These are phyloP conservation scores for Cercospora beticola DNA, from an alignment of 2,329 filamentous ascomycete genomes.

Conservation along the genomic window DNA sequence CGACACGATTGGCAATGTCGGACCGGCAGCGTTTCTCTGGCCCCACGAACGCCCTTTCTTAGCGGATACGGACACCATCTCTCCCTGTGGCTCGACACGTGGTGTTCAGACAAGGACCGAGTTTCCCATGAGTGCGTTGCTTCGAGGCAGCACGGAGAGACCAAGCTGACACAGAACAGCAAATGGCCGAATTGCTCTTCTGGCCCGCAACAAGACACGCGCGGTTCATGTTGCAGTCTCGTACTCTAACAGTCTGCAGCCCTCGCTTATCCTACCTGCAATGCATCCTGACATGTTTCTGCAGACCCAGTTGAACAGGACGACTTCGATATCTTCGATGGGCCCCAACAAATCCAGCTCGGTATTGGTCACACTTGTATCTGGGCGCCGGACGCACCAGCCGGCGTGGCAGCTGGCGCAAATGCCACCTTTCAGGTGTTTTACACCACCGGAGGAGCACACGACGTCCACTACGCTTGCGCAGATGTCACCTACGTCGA, in stretches of 20 bases:
- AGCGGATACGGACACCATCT: conserved; percentile 55
- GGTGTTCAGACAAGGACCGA: conserved; percentile 53
- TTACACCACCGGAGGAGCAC: conserved; percentile 45
- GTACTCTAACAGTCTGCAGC: conserved; percentile 48
- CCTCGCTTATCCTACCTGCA: neutral
- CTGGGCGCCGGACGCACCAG: conserved; percentile 40
- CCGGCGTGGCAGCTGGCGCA: conserved; percentile 38
- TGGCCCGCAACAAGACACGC: conserved; percentile 59
- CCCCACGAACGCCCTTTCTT: conserved; percentile 58
- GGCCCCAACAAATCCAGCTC: conserved; percentile 40
- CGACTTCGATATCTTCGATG: conserved; percentile 42
- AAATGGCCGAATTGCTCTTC: conserved; percentile 56
- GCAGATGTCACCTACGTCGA: conserved; percentile 49
- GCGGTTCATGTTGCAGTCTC: conserved; percentile 56
- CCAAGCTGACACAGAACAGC: conserved; percentile 38
- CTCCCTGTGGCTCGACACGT: conserved; percentile 57
- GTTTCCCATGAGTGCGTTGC: conserved; percentile 55
- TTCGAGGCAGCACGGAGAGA: neutral
- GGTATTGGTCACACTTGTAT: conserved; percentile 49
- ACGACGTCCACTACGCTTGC: conserved; percentile 50
- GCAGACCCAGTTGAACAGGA: conserved; percentile 43
- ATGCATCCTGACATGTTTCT: neutral
- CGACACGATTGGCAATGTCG: conserved; percentile 10
- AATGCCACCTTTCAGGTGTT: conserved; percentile 51
- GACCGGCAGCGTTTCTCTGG: conserved; percentile 52